These are phyloP conservation scores for Toxoplasma gondii DNA, from an alignment of 169 alveolate genomes.

Conservation along the genomic window DNA sequence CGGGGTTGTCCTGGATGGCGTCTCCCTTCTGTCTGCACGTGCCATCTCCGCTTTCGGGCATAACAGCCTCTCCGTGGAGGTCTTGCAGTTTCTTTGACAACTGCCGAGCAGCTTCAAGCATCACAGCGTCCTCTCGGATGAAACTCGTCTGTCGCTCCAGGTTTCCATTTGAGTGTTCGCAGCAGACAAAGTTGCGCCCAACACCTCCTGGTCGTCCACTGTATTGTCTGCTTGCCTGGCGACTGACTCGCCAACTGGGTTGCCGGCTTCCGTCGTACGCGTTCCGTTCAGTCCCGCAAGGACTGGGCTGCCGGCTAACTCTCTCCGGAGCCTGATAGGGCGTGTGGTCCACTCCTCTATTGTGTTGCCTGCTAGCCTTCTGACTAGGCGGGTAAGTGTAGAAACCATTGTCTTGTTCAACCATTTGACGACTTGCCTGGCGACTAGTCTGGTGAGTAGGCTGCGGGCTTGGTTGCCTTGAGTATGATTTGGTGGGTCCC, in stretches of 20 bases:
- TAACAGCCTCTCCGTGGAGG: background rate
- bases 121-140: background rate
- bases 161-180: too few relatives aligned
- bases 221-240: too few relatives aligned
- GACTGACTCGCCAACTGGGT: too few relatives aligned
- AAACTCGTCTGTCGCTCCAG: background rate
- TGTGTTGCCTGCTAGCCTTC: background rate
- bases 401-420: background rate
- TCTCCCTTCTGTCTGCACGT: background rate
- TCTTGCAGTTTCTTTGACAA: background rate
- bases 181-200: too few relatives aligned
- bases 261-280: too few relatives aligned
- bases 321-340: background rate
- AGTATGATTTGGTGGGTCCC: too few relatives aligned
- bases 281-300: background rate
- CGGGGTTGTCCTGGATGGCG: background rate
- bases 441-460: background rate
- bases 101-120: background rate
- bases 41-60: background rate
- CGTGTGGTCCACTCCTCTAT: too few relatives aligned
- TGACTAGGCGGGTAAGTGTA: background rate
- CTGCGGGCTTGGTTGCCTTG: background rate
- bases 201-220: too few relatives aligned
- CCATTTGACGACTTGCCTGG: background rate
- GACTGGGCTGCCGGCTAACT: background rate